Evolutionary conservation across 495 filamentous ascomycete species (phyloP), one percentile per base, ranked within the genome.

Genomic region (Hamigera avellanea): DNA sequence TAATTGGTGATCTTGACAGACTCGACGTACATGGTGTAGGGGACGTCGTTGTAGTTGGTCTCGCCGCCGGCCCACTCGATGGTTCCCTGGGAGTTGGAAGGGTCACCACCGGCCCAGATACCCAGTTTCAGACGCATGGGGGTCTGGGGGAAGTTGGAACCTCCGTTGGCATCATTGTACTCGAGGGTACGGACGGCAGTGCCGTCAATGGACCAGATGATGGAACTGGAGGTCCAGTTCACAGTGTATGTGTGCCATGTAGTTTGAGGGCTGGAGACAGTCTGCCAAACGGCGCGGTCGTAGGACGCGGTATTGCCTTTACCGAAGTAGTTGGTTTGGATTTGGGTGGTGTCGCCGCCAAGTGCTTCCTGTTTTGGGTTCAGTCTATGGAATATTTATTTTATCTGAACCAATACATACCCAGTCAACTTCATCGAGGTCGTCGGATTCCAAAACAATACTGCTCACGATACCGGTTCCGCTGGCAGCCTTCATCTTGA

Each of bases 341-440:
- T 78, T 40, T 80, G 58, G 37, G 49, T 66, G 28, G 63, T 57
- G 47, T 79, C 69, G n/a, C 70, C 70, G 36, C 83, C 81, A 29
- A 80, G 61, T 32, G 54, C 53, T 44, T 67, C 64, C 62, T 61
- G 44, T 54, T n/a, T n/a, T n/a, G n/a, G n/a, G n/a, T n/a, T n/a
- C n/a, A n/a, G n/a, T n/a, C n/a, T n/a, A n/a, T n/a, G n/a, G n/a
- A n/a, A n/a, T n/a, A 1, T 6, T 35, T 3, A 12, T 18, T 8
- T 40, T 6, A 6, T 5, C 17, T 5, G 4, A 4, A 8, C 26
- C 13, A 35, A 46, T 34, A 46, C 81, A 77, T 57, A 86, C 77
- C 75, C 86, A 88, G 61, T 95, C 91, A 50, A 98, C 81, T 64
- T 98, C 91, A 57, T 98, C 91, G n/a, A 95, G 70, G 44, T 76